Percentiles rank a stretch among this genome's conserved stretches.
These are phyloP conservation scores for Anastatica hierochuntica DNA, from an alignment of 345 rosid genomes.

Conservation along the genomic window DNA sequence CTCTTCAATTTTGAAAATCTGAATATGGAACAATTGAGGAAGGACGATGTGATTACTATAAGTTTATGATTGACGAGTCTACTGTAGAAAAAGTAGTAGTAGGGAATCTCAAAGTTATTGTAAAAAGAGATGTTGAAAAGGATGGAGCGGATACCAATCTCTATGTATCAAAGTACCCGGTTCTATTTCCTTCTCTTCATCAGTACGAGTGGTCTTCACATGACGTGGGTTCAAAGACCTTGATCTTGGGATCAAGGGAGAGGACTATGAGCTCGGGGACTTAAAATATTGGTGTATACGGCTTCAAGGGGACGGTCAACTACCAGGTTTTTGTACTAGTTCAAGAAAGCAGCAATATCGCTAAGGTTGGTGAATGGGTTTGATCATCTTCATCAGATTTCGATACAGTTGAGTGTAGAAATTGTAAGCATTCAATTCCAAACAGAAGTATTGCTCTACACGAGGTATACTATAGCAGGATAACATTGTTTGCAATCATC, in stretches of 20 bases:
- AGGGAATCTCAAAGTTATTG: slow-evolving; percentile 45
- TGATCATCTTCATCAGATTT: slow-evolving; percentile 47
- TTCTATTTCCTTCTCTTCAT: slow-evolving; percentile 63
- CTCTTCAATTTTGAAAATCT: slow-evolving; percentile 42
- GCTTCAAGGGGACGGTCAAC: slow-evolving; percentile 69
- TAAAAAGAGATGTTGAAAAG: slow-evolving; percentile 53
- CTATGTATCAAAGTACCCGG: slow-evolving; percentile 75
- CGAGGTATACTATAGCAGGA: slow-evolving; percentile 79
- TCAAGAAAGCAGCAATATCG: slow-evolving; percentile 35
- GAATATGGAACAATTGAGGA: slow-evolving; percentile 77
- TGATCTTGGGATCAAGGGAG: slow-evolving; percentile 66
- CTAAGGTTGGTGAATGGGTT: slow-evolving; percentile 49
- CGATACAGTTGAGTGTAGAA: slow-evolving; percentile 71
- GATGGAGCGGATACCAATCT: slow-evolving; percentile 74
- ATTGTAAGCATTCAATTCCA: slow-evolving; percentile 81
- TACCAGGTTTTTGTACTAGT: slow-evolving; percentile 42
- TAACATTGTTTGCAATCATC: slow-evolving; percentile 56
- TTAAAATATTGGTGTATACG: slow-evolving; percentile 71
- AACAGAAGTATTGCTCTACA: slow-evolving; percentile 71
- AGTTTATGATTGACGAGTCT: slow-evolving; percentile 50
- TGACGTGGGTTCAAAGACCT: slow-evolving; percentile 65
- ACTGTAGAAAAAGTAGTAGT: slow-evolving; percentile 38
- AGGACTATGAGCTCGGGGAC: slow-evolving; percentile 48
- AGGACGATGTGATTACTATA: slow-evolving; percentile 63
- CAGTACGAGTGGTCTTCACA: slow-evolving; percentile 95